phyloP scores from a whole-genome alignment of 306 rosid species.

The Pterocarpus macrocarpus region DNA sequence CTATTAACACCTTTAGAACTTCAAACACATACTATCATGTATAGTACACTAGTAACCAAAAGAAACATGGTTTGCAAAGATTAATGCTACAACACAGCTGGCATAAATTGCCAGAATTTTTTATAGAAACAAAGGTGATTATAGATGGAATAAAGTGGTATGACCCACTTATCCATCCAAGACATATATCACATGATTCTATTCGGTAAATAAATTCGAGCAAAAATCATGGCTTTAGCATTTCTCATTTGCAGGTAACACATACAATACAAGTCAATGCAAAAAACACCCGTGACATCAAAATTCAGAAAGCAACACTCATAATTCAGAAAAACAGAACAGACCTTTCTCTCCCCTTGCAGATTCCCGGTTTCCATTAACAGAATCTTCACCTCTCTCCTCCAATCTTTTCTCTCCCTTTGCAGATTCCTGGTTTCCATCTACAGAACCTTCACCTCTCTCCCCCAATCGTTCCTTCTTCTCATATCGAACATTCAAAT shows the following conservation, averaged over 20 bases:
- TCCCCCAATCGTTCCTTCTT: slow-evolving; percentile 36
- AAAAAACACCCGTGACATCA: neutral
- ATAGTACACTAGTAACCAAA: neutral
- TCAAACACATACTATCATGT: slow-evolving; percentile 5
- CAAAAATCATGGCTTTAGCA: too few relatives aligned
- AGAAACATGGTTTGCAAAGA: neutral
- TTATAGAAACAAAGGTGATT: too few relatives aligned
- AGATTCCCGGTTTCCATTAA: slow-evolving; percentile 37
- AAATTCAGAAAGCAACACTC: neutral
- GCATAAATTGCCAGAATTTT: too few relatives aligned
- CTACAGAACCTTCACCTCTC: slow-evolving; percentile 29
- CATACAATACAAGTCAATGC: neutral
- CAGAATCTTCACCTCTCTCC: neutral
- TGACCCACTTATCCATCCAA: too few relatives aligned
- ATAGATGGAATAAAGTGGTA: too few relatives aligned
- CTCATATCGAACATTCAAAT: slow-evolving; percentile 27
- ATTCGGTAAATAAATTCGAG: too few relatives aligned
- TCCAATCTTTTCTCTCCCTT: neutral
- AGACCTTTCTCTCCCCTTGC: slow-evolving; percentile 50
- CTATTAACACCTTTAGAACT: neutral
- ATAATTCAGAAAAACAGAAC: neutral
- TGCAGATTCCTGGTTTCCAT: slow-evolving; percentile 37
- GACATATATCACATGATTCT: too few relatives aligned
- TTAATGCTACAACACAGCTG: too few relatives aligned
- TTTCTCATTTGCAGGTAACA: neutral